Evolutionary conservation across 2,329 filamentous ascomycete genomes (phyloP), one percentile per base, ranked within the genome.

Genomic region (Fusarium sp.): DNA sequence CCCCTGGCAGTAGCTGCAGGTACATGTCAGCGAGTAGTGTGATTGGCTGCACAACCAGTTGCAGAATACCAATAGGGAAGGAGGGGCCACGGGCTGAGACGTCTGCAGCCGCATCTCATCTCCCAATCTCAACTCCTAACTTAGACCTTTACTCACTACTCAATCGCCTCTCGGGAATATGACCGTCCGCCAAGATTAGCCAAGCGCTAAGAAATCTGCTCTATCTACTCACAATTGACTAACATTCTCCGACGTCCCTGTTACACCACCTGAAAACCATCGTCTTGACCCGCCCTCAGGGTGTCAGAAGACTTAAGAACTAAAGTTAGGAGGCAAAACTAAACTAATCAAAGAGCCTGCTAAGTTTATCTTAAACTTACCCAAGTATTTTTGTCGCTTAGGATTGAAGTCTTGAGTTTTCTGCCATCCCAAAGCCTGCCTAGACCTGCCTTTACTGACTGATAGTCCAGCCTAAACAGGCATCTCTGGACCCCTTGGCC

Each of bases 61-160:
- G 38, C 49, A 44, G 26, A 33, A 42, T 42, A 20, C 60, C 50
- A 59, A 65, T 59, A 44, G 42, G 62, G 69, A 70, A 72, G 55
- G 57, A 72, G 49, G 52, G 38, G 64, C 37, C 55, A 64, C 33
- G 44, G 38, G 57, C 42, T 76, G 74, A 73, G 74, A 76, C 74
- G 60, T 58, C 58, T 70, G 53, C 49, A 72, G 70, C 70, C 59
- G 63, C 71, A 75, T 71, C 61, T 42, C 60, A 55, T 66, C 60
- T 45, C 40, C 40, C 35, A 41, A 53, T 23, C 14, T 53, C 23
- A 50, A 64, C 68, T 65, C 68, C 46, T 65, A 60, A 26, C 33
- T 30, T 52, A n/a, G 23, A 41, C 37, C 54, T 61, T 52, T 27
- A 46, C 48, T 35, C 60, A 27, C 10, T 23, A 27, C 10, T 23